Percentiles rank a stretch among this genome's conserved stretches.
Evolutionary conservation across 768 basidiomycete genomes (phyloP).

Genomic region (Cystobasidium tubakii): DNA sequence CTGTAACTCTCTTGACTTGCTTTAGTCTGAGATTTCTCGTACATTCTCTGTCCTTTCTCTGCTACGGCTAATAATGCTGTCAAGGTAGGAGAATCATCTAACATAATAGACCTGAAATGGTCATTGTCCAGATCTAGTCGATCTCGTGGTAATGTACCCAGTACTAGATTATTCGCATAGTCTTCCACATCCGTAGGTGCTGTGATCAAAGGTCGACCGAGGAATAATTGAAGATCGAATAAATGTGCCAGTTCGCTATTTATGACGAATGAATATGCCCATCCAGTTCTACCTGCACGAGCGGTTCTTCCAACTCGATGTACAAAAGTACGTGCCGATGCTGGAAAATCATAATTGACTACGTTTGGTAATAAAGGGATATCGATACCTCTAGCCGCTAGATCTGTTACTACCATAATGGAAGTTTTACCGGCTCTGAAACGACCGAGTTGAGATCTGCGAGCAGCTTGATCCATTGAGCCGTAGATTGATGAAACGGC

Average conservation of each 20-base stretch:
- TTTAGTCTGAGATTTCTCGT: slow-evolving; percentile 86
- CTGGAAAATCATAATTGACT: slow-evolving; percentile 95
- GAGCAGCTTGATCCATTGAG: slow-evolving; percentile 83
- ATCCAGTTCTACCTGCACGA: slow-evolving; percentile 85
- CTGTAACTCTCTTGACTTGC: slow-evolving; percentile 78
- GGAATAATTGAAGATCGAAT: slow-evolving; percentile 85
- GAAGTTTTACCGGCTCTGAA: slow-evolving; percentile 74
- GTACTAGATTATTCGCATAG: slow-evolving; percentile 54
- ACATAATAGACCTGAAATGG: slow-evolving; percentile 61
- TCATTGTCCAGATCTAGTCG: slow-evolving; percentile 77
- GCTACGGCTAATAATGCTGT: slow-evolving; percentile 57
- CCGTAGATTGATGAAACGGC: slow-evolving; percentile 91
- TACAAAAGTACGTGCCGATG: slow-evolving; percentile 84
- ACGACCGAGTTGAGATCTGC: slow-evolving; percentile 79
- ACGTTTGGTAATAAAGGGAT: slow-evolving; percentile 95
- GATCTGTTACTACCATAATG: slow-evolving; percentile 91
- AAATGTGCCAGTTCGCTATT: slow-evolving; percentile 80
- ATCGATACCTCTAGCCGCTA: slow-evolving; percentile 96
- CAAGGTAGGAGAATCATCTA: slow-evolving; percentile 50
- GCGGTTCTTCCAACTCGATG: slow-evolving; percentile 97
- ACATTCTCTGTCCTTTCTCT: slow-evolving; percentile 82
- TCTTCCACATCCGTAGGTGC: slow-evolving; percentile 58
- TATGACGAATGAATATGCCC: slow-evolving; percentile 93
- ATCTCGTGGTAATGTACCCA: slow-evolving; percentile 77
- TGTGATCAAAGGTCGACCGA: slow-evolving; percentile 63